phyloP scores from a whole-genome alignment of 140 eudicot genomes.

The Stevia rebaudiana region DNA sequence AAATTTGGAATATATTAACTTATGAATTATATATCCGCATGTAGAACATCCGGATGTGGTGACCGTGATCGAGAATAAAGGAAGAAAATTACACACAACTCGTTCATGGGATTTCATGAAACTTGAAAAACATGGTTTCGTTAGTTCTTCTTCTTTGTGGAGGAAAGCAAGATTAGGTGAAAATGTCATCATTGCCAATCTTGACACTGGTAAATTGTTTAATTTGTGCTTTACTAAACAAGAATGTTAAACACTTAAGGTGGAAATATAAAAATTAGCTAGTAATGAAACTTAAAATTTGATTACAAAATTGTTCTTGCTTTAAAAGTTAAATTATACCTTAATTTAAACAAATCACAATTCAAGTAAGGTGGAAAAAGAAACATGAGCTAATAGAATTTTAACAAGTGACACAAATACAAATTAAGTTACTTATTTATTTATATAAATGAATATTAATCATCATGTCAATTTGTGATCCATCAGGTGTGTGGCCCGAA shows the following conservation, averaged over 20 bases:
- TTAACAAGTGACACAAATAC: too few species aligned
- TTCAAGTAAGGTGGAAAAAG: too few species aligned
- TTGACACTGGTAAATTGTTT: slow-evolving; percentile 54
- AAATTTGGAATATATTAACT: too few species aligned
- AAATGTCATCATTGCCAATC: slow-evolving; percentile 63
- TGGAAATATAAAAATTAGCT: too few species aligned
- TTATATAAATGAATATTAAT: too few species aligned
- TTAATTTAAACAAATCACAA: too few species aligned
- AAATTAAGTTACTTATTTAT: too few species aligned
- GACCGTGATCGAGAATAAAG: slow-evolving; percentile 45
- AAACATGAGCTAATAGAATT: too few species aligned
- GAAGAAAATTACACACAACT: slow-evolving; percentile 59
- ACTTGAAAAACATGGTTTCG: slow-evolving; percentile 37
- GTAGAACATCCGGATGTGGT: slow-evolving; percentile 71
- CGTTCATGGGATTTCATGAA: slow-evolving; percentile 69
- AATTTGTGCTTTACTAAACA: not conserved
- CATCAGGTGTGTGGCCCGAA: slow-evolving; percentile 70
- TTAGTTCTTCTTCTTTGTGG: slow-evolving; percentile 48
- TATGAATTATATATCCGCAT: not conserved
- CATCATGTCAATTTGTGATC: not conserved
- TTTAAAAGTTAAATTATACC: too few species aligned
- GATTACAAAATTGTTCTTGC: too few species aligned
- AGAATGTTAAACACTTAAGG: too few species aligned
- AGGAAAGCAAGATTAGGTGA: slow-evolving; percentile 54
- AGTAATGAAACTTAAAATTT: too few species aligned